Evolutionary conservation across 768 basidiomycete species (phyloP).

Genomic region (Russula sp.): DNA sequence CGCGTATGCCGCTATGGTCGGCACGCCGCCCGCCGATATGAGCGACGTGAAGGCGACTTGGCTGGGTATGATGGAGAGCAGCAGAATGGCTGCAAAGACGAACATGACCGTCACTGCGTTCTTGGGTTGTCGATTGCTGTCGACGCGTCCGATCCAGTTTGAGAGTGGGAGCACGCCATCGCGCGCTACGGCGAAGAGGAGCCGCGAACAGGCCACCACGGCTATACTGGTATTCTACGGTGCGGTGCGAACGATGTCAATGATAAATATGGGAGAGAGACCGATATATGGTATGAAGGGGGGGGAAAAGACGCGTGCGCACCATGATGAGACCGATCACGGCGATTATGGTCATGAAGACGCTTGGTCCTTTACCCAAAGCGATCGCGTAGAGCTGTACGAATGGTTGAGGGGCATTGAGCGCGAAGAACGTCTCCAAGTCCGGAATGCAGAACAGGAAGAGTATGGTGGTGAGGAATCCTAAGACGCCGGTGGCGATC

Average conservation of each 20-base stretch:
- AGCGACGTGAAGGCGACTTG: slow-evolving; percentile 91
- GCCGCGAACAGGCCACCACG: slow-evolving; percentile 83
- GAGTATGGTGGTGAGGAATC: slow-evolving; percentile 73
- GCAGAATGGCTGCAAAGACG: slow-evolving; percentile 64
- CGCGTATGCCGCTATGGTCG: slow-evolving; percentile 86
- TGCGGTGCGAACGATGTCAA: background rate
- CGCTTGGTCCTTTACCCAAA: slow-evolving; percentile 70
- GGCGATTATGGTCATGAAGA: slow-evolving; percentile 87
- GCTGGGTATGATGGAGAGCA: slow-evolving; percentile 88
- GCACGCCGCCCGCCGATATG: slow-evolving; percentile 80
- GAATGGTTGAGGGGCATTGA: slow-evolving; percentile 87
- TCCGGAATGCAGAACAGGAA: slow-evolving; percentile 86
- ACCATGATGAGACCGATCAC: slow-evolving; percentile 83
- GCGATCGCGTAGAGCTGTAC: slow-evolving; percentile 85
- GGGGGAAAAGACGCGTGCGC: slow-evolving; percentile 30
- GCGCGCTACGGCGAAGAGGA: slow-evolving; percentile 91
- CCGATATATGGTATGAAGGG: too few relatives aligned
- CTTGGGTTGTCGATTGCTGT: slow-evolving; percentile 65
- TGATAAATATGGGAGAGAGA: too few relatives aligned
- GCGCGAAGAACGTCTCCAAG: slow-evolving; percentile 66
- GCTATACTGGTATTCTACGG: slow-evolving; percentile 79
- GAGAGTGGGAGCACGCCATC: slow-evolving; percentile 88
- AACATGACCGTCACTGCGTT: slow-evolving; percentile 89
- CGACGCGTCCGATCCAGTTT: slow-evolving; percentile 76
- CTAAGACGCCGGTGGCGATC: slow-evolving; percentile 73